phyloP scores from a whole-genome alignment of 2,329 filamentous ascomycete species.

The Aspergillus sclerotialis region DNA sequence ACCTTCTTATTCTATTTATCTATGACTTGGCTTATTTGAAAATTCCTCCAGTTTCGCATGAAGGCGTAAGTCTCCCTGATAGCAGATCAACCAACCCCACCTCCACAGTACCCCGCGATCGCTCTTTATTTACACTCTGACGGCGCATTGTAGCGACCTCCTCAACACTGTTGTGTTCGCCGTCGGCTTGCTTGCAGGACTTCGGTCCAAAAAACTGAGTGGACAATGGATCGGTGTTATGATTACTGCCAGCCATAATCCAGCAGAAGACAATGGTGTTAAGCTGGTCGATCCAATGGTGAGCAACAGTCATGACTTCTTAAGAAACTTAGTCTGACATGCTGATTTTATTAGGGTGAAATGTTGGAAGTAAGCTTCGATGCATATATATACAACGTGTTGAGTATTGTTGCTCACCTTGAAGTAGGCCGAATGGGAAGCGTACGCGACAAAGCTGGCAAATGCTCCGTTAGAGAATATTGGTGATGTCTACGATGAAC shows the following conservation, averaged over 20 bases:
- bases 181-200: constrained; percentile 78
- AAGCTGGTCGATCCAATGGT: constrained; percentile 94
- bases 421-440: constrained; percentile 71
- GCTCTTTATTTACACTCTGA: constrained; percentile 28
- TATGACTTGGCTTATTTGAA: constrained; percentile 9
- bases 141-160: constrained; percentile 52
- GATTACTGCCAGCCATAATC: constrained; percentile 93
- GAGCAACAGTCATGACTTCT: constrained; percentile 8
- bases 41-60: constrained; percentile 54
- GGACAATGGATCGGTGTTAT: constrained; percentile 92
- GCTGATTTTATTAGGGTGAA: constrained; percentile 55
- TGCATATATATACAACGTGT: background rate
- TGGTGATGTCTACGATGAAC: constrained; percentile 65
- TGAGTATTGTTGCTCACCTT: constrained; percentile 8
- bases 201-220: constrained; percentile 83
- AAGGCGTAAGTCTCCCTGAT: constrained; percentile 51
- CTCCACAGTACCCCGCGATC: constrained; percentile 25
- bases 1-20: constrained; percentile 2
- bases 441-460: constrained; percentile 78
- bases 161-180: constrained; percentile 90
- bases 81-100: constrained; percentile 22
- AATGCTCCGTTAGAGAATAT: constrained; percentile 75
- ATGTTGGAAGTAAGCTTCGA: constrained; percentile 71
- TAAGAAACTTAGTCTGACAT: constrained; percentile 6
- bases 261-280: constrained; percentile 81